Conservation (phyloP, 2,329 filamentous ascomycete species). For the Alternaria ethzedia region DNA sequence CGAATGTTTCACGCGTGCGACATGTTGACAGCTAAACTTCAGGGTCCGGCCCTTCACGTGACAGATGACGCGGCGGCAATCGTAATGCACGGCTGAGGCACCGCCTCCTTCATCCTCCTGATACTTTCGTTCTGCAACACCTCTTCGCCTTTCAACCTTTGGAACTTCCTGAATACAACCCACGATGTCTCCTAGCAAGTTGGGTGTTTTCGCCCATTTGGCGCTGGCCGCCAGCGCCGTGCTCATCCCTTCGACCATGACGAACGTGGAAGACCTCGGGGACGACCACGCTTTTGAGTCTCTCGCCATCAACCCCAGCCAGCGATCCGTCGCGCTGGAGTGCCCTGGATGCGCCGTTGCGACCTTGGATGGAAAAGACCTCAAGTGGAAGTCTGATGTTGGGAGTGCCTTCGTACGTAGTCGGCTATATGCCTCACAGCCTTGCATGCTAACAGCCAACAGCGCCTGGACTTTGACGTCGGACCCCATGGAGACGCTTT, state of each 20-base stretch:
- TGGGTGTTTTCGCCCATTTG: conserved; percentile 44
- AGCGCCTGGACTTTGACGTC: conserved; percentile 49
- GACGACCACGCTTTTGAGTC: conserved; percentile 40
- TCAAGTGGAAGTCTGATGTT: conserved; percentile 37
- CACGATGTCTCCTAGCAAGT: conserved; percentile 39
- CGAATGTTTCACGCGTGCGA: conserved; percentile 15
- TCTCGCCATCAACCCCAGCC: conserved; percentile 41
- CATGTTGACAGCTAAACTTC: conserved; percentile 9
- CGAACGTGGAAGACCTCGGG: conserved; percentile 31
- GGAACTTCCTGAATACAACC: conserved; percentile 17
- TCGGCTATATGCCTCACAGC: not conserved
- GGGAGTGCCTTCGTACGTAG: conserved; percentile 46
- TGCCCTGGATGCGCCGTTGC: conserved; percentile 45
- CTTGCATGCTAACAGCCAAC: conserved; percentile 23
- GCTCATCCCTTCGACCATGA: conserved; percentile 43
- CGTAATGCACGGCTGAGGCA: conserved; percentile 14
- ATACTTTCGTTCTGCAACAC: conserved; percentile 16
- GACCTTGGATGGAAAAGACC: conserved; percentile 22
- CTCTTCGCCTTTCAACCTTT: conserved; percentile 14
- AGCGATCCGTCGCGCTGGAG: conserved; percentile 41
- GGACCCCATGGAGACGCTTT: conserved; percentile 40
- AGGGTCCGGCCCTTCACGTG: conserved; percentile 13
- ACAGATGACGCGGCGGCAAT: conserved; percentile 15
- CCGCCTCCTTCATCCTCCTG: conserved; percentile 18
- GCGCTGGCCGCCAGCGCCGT: conserved; percentile 47